A percentile compares a stretch with the other conserved stretches of the same genome.
phyloP scores from a whole-genome alignment of 108 stramenopile genomes.

The Cyclotella kingstonii region DNA sequence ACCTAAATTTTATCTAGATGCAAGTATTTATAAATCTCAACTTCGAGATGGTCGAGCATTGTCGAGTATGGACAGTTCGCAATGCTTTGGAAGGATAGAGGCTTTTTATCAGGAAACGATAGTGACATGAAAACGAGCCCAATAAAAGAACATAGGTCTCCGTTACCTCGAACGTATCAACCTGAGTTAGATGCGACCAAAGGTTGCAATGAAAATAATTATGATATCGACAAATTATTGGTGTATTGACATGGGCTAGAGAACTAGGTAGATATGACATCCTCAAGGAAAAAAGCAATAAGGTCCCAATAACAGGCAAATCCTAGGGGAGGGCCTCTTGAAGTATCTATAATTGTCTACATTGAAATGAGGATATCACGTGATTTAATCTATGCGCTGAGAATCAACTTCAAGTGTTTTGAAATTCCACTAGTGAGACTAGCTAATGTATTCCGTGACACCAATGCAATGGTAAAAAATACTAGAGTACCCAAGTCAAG shows the following conservation, averaged over 20 bases:
- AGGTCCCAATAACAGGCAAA: conserved; percentile 24
- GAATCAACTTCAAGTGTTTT: conserved; percentile 42
- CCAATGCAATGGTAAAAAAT: conserved; percentile 35
- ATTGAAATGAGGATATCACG: conserved; percentile 27
- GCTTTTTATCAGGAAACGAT: conserved; percentile 13
- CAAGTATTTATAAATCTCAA: conserved; percentile 8
- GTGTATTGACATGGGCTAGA: conserved; percentile 22
- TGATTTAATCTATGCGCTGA: conserved; percentile 22
- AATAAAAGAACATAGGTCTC: background rate
- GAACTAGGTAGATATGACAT: conserved; percentile 40
- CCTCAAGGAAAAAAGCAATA: conserved; percentile 17
- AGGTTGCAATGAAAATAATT: background rate
- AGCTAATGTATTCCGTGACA: conserved; percentile 30
- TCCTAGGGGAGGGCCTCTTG: conserved; percentile 37
- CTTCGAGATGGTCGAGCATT: conserved; percentile 1
- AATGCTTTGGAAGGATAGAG: conserved; percentile 28
- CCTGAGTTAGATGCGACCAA: conserved; percentile 14
- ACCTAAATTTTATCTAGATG: conserved; percentile 30
- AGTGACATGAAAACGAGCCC: background rate
- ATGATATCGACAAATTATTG: conserved; percentile 5
- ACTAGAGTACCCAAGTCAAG: conserved; percentile 32
- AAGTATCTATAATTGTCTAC: conserved; percentile 15
- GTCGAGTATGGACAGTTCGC: conserved; percentile 21
- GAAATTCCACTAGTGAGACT: conserved; percentile 29
- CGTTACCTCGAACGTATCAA: background rate